phyloP scores from a whole-genome alignment of 495 filamentous ascomycete genomes.

The Rhizodiscina lignyota region DNA sequence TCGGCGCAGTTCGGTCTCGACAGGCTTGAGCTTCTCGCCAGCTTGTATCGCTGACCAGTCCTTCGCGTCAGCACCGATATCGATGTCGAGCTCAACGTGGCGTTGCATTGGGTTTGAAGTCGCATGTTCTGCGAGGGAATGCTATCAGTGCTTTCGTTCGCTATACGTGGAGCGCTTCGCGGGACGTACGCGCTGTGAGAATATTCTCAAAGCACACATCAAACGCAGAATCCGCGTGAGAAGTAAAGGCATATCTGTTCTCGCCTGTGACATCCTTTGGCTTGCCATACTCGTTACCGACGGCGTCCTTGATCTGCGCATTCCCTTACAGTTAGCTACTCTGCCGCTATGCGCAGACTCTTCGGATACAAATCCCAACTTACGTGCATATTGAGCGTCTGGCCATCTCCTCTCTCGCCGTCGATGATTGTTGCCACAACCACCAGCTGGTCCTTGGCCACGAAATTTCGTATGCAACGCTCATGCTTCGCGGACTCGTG shows the following conservation, averaged over 20 bases:
- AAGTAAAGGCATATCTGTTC: slow-evolving; percentile 83
- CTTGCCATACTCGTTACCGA: slow-evolving; percentile 86
- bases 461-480: slow-evolving; percentile 95
- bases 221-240: slow-evolving; percentile 85
- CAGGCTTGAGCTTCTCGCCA: slow-evolving; percentile 91
- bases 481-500: slow-evolving; percentile 43
- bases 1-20: slow-evolving; percentile 87
- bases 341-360: not conserved
- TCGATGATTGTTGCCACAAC: slow-evolving; percentile 87
- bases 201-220: slow-evolving; percentile 96
- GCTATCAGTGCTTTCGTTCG: slow-evolving; percentile 2
- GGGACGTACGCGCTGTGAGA: slow-evolving; percentile 43
- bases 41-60: slow-evolving; percentile 96
- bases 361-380: slow-evolving; percentile 20
- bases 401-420: slow-evolving; percentile 79
- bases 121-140: slow-evolving; percentile 17
- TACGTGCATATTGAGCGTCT: slow-evolving; percentile 91
- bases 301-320: slow-evolving; percentile 73
- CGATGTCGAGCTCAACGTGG: slow-evolving; percentile 87
- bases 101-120: slow-evolving; percentile 49
- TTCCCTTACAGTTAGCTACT: not conserved
- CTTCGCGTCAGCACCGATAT: slow-evolving; percentile 95
- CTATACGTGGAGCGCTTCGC: slow-evolving; percentile 1
- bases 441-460: slow-evolving; percentile 83
- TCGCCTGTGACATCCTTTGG: slow-evolving; percentile 87